phyloP scores from a whole-genome alignment of 2,329 filamentous ascomycete species.

The Aspergillus glaucus region DNA sequence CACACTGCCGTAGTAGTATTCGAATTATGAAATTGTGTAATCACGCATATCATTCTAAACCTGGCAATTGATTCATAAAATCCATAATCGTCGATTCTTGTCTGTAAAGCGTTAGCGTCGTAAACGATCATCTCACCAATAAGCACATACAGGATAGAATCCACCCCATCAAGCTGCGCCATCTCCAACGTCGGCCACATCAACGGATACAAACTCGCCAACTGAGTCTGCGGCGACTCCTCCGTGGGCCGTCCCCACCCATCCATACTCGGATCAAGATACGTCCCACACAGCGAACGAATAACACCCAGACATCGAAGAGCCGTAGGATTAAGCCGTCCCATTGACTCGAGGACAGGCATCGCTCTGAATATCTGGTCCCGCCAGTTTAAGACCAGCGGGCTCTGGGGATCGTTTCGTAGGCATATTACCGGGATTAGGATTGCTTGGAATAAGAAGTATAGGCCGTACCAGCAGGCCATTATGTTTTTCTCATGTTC shows the following conservation, averaged over 20 bases:
- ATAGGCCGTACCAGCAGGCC: conserved; percentile 28
- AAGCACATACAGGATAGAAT: conserved; percentile 9
- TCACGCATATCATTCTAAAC: conserved; percentile 1
- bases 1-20: conserved; percentile 22
- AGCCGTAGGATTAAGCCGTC: conserved; percentile 12
- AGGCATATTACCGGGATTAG: conserved; percentile 19
- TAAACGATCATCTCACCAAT: neutral
- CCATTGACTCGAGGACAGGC: conserved; percentile 15
- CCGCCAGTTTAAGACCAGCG: conserved; percentile 10
- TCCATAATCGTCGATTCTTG: conserved; percentile 12
- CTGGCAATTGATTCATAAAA: conserved; percentile 13
- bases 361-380: conserved; percentile 13
- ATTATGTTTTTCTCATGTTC: conserved; percentile 20
- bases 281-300: conserved; percentile 12
- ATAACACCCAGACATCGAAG: conserved; percentile 12
- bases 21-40: neutral
- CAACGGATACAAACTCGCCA: conserved; percentile 16
- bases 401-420: conserved; percentile 9
- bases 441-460: conserved; percentile 30
- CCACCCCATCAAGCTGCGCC: conserved; percentile 9
- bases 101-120: neutral
- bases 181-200: conserved; percentile 18
- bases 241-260: conserved; percentile 12
- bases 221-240: conserved; percentile 18
- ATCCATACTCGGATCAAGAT: conserved; percentile 9